Percentiles rank a stretch among this genome's conserved stretches.
phyloP scores from a whole-genome alignment of 306 rosid species.

The Senna siamea region DNA sequence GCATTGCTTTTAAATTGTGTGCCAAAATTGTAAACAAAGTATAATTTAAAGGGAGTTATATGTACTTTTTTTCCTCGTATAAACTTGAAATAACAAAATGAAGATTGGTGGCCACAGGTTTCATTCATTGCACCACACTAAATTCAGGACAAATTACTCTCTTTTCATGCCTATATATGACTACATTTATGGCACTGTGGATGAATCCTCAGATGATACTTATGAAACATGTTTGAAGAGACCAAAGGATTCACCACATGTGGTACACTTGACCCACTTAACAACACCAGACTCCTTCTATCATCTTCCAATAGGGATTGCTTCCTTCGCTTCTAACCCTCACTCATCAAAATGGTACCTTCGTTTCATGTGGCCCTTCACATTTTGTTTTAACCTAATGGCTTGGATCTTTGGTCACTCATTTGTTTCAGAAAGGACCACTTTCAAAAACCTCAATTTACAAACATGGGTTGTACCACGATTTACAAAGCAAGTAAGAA shows the following conservation, averaged over 20 bases:
- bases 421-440: slow-evolving; percentile 48
- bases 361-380: slow-evolving; percentile 54
- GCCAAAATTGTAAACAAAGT: too few relatives aligned
- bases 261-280: slow-evolving; percentile 39
- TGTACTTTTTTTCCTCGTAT: too few relatives aligned
- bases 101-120: slow-evolving; percentile 42
- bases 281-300: slow-evolving; percentile 56
- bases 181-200: slow-evolving; percentile 51
- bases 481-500: slow-evolving; percentile 51
- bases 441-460: slow-evolving; percentile 39
- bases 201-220: slow-evolving; percentile 36
- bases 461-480: slow-evolving; percentile 61
- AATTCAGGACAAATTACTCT: slow-evolving; percentile 55
- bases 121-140: slow-evolving; percentile 65
- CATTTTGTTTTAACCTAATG: slow-evolving; percentile 24
- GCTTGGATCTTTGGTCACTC: slow-evolving; percentile 36
- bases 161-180: slow-evolving; percentile 71
- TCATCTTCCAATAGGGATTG: slow-evolving; percentile 49
- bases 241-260: slow-evolving; percentile 17
- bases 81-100: too few relatives aligned
- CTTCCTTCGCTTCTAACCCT: slow-evolving; percentile 51
- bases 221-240: slow-evolving; percentile 42
- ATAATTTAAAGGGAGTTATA: too few relatives aligned
- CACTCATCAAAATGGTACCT: slow-evolving; percentile 47
- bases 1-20: too few relatives aligned